phyloP scores from a whole-genome alignment of 768 basidiomycete species.

The Hypholoma sublateritium region DNA sequence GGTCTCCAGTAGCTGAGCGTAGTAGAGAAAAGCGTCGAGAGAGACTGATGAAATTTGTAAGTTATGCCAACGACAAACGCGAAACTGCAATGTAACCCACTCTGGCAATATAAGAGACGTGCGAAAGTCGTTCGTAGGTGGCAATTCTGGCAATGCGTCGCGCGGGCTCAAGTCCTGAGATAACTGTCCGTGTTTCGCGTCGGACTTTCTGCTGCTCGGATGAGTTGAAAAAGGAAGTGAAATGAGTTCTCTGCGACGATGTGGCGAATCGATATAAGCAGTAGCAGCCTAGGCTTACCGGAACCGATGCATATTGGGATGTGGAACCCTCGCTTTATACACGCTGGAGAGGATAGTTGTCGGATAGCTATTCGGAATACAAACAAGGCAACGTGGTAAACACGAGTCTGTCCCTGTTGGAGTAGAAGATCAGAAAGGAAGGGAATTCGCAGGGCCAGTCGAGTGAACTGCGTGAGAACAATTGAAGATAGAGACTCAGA shows the following conservation, averaged over 20 bases:
- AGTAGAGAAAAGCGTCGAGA: conserved; percentile 82
- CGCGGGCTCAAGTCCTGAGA: conserved; percentile 30
- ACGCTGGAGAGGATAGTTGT: conserved; percentile 49
- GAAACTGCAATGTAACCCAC: conserved; percentile 39
- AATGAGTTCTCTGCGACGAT: conserved; percentile 24
- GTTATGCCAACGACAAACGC: conserved; percentile 12
- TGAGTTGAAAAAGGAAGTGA: conserved; percentile 20
- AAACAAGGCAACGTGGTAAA: conserved; percentile 68
- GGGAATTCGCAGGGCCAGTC: conserved; percentile 27
- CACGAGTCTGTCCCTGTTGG: conserved; percentile 53
- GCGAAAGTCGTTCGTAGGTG: conserved; percentile 75
- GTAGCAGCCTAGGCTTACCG: conserved; percentile 54
- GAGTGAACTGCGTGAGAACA: conserved; percentile 11
- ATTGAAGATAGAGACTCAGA: conserved; percentile 3
- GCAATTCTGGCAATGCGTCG: conserved; percentile 53
- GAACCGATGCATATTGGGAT: conserved; percentile 69
- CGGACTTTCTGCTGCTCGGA: conserved; percentile 71
- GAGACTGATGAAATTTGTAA: conserved; percentile 45
- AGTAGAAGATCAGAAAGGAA: conserved; percentile 31
- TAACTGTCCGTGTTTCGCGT: conserved; percentile 51
- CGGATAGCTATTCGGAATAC: conserved; percentile 34
- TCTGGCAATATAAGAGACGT: conserved; percentile 85
- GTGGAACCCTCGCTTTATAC: conserved; percentile 59
- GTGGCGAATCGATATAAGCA: conserved; percentile 12
- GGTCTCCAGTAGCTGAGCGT: conserved; percentile 64